phyloP scores from a whole-genome alignment of 768 basidiomycete genomes.

The Suillus tomentosus region DNA sequence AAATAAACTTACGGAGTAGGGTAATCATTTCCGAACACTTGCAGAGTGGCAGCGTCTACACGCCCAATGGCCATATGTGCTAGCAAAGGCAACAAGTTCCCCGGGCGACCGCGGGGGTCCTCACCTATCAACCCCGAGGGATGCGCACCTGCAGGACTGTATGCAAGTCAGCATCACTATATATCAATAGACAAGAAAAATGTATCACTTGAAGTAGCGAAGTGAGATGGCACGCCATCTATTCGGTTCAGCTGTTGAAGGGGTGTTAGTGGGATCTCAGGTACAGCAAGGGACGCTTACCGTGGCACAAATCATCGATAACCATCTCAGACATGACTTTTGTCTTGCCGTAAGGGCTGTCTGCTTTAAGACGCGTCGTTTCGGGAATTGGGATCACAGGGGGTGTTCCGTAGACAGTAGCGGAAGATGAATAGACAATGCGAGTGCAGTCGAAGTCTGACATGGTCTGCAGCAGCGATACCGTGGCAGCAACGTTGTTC shows the following conservation, averaged over 20 bases:
- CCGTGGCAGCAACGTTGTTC: constrained; percentile 90
- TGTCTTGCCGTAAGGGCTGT: constrained; percentile 95
- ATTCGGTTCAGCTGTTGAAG: constrained; percentile 57
- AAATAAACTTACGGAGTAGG: constrained; percentile 72
- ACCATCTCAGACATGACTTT: constrained; percentile 94
- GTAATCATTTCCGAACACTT: constrained; percentile 97
- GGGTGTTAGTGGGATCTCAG: constrained; percentile 13
- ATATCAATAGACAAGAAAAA: constrained; percentile 8
- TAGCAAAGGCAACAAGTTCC: constrained; percentile 90
- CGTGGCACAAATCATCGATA: constrained; percentile 83
- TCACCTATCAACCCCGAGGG: constrained; percentile 95
- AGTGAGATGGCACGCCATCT: constrained; percentile 84
- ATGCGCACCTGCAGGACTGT: constrained; percentile 96
- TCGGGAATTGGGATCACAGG: constrained; percentile 93
- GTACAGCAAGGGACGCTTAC: constrained; percentile 40
- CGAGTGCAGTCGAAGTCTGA: constrained; percentile 78
- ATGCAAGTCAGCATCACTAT: neutral
- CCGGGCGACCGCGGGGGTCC: constrained; percentile 93
- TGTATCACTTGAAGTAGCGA: constrained; percentile 91
- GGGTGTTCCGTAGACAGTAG: constrained; percentile 97
- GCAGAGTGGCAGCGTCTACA: constrained; percentile 63
- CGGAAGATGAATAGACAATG: constrained; percentile 96
- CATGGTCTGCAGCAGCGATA: constrained; percentile 87
- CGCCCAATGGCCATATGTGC: constrained; percentile 95
- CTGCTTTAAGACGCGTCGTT: constrained; percentile 80